Evolutionary conservation across 2,329 filamentous ascomycete species (phyloP).

Genomic region (Calonectria pseudoreteaudii): DNA sequence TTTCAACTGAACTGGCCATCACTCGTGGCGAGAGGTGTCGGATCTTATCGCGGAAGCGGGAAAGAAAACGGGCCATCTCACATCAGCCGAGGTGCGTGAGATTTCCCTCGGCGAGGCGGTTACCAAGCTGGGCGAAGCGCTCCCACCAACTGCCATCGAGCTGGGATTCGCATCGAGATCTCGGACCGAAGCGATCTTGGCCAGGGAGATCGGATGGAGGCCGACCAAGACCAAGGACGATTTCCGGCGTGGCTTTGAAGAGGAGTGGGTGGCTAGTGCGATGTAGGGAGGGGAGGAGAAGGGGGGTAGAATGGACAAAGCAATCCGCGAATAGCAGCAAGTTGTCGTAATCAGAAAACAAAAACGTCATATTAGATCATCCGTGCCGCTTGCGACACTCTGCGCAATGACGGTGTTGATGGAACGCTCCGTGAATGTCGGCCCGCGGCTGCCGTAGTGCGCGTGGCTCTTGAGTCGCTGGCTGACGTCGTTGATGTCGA

Average conservation of each 20-base stretch:
- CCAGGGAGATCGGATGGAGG: conserved; percentile 47
- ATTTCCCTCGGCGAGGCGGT: conserved; percentile 45
- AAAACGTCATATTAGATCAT: neutral
- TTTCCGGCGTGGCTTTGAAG: conserved; percentile 38
- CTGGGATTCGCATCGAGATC: conserved; percentile 45
- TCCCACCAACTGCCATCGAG: conserved; percentile 41
- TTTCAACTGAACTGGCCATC: conserved; percentile 54
- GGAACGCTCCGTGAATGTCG: conserved; percentile 84
- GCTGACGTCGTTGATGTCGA: conserved; percentile 87
- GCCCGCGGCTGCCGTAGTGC: conserved; percentile 87
- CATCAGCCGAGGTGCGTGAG: conserved; percentile 40
- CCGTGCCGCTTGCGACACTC: conserved; percentile 77
- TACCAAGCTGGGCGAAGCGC: conserved; percentile 26
- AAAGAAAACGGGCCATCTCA: conserved; percentile 45
- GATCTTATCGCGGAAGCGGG: conserved; percentile 49
- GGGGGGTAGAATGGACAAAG: neutral
- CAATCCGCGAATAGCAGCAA: neutral
- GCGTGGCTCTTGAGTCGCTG: conserved; percentile 80
- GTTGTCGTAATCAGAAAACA: neutral
- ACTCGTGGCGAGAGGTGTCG: conserved; percentile 54
- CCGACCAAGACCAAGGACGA: conserved; percentile 45
- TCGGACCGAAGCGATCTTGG: conserved; percentile 40
- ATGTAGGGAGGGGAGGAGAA: too few species aligned
- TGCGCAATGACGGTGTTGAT: conserved; percentile 81
- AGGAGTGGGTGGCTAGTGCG: conserved; percentile 26